Conservation (phyloP, 306 rosid species). For the Ormosia semicastrata region DNA sequence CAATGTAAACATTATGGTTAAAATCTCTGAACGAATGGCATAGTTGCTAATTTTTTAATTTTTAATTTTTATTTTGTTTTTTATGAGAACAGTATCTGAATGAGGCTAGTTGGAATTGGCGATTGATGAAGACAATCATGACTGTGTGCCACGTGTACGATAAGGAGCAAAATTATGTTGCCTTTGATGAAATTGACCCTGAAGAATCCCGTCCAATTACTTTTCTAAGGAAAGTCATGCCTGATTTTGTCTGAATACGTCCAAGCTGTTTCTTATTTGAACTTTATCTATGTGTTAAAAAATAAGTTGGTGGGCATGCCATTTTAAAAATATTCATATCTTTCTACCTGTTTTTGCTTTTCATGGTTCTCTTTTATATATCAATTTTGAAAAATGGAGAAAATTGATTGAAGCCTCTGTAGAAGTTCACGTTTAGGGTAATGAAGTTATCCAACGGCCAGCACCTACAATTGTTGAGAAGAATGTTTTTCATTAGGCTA, state of each 20-base stretch:
- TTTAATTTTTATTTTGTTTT: conserved; percentile 15
- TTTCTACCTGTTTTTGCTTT: neutral
- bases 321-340: too few relatives aligned
- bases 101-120: conserved; percentile 92
- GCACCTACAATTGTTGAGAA: neutral
- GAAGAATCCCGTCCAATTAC: conserved; percentile 71
- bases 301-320: conserved; percentile 31
- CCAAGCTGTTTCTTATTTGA: conserved; percentile 29
- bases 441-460: conserved; percentile 27
- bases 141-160: conserved; percentile 86
- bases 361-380: too few relatives aligned
- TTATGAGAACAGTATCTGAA: conserved; percentile 61
- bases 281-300: conserved; percentile 29
- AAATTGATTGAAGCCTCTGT: conserved; percentile 35
- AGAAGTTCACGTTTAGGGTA: conserved; percentile 21
- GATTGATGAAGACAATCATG: conserved; percentile 88
- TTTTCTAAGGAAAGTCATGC: conserved; percentile 77
- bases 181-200: conserved; percentile 70
- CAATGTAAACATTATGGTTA: neutral
- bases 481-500: conserved; percentile 24
- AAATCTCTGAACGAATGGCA: neutral
- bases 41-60: neutral
- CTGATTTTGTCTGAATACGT: conserved; percentile 68
- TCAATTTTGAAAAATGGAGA: conserved; percentile 8
- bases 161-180: conserved; percentile 66